Conservation (phyloP, 140 eudicot genomes). For the Senecio squalidus region DNA sequence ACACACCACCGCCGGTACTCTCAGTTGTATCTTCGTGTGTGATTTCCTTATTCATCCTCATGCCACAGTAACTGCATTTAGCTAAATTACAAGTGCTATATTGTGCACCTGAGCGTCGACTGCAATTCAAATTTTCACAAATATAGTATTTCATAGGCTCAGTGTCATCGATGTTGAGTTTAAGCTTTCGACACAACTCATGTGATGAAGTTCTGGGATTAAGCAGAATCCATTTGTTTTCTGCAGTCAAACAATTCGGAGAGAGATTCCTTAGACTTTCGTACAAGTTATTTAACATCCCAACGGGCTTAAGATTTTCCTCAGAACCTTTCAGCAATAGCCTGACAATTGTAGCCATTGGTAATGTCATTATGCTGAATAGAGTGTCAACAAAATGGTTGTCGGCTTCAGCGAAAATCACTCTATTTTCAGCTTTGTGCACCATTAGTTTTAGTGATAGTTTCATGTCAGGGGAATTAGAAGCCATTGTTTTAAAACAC, state of each 20-base stretch:
- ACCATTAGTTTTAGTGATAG: constrained; percentile 9
- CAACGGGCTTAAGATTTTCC: not conserved
- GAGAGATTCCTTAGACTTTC: constrained; percentile 16
- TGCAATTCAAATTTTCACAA: not conserved
- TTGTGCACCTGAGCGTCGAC: not conserved
- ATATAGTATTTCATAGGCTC: not conserved
- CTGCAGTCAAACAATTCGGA: not conserved
- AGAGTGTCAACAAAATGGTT: constrained; percentile 17
- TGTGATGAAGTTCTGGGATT: constrained; percentile 19
- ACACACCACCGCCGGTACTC: constrained; percentile 1
- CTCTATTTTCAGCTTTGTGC: constrained; percentile 1
- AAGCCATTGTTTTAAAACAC: not conserved
- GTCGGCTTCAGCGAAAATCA: constrained; percentile 26
- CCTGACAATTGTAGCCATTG: constrained; percentile 21
- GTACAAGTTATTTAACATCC: constrained; percentile 17
- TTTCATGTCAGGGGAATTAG: not conserved
- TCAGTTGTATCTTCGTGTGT: not conserved
- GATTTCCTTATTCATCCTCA: not conserved
- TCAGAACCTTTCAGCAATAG: constrained; percentile 1
- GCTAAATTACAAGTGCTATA: constrained; percentile 12
- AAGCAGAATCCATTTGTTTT: constrained; percentile 5
- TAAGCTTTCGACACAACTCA: constrained; percentile 10
- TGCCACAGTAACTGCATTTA: constrained; percentile 15
- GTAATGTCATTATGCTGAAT: constrained; percentile 17
- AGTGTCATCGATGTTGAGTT: constrained; percentile 16